Evolutionary conservation across 176 grass and related monocot species (phyloP), one percentile per base, ranked within the genome.

Genomic region (Paspalum vaginatum): DNA sequence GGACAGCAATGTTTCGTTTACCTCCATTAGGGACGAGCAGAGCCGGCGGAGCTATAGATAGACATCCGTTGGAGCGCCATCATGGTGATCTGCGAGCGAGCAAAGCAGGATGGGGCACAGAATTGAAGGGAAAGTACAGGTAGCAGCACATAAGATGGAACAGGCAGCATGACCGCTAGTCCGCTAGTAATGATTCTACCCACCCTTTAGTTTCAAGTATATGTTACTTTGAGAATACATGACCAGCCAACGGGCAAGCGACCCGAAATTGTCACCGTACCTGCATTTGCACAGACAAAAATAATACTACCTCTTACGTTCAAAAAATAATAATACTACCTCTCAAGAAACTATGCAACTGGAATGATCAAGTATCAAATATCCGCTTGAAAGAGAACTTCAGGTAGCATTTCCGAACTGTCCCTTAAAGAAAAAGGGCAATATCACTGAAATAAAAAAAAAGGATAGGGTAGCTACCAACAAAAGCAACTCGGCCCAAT

Each of bases 1-100:
- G 48, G 82, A 85, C 62, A 89, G 48, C 82, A 85, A 85, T 81
- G 77, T 72, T 81, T 37, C 64, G n/a, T 81, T 85, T 63, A 41
- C 82, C 64, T 85, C 77, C 87, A 84, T 74, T 46, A 70, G 39
- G 46, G 62, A 76, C 16, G 70, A 64, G n/a, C 14, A 76, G 11
- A 38, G 48, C 8, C 2, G 22, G 48, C 8, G 1, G 22, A 74
- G 38, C 17, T 48, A 43, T 13, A 40, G 56, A 20, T 71, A 71
- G 54, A 20, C 70, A 71, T 62, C 82, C 77, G 48, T 81, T 81
- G 26, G 65, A 77, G 37, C 32, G 8, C 4, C 74, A 71, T 77
- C 82, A 89, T 85, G 21, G 49, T 61, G 50, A 1, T 65, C 53
- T 0, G 5, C 15, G 26, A 52, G 27, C 42, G 62, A 68, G 77